Evolutionary conservation across 371 early-diverging fungal genomes (phyloP).

Genomic region (Massospora cicadina): DNA sequence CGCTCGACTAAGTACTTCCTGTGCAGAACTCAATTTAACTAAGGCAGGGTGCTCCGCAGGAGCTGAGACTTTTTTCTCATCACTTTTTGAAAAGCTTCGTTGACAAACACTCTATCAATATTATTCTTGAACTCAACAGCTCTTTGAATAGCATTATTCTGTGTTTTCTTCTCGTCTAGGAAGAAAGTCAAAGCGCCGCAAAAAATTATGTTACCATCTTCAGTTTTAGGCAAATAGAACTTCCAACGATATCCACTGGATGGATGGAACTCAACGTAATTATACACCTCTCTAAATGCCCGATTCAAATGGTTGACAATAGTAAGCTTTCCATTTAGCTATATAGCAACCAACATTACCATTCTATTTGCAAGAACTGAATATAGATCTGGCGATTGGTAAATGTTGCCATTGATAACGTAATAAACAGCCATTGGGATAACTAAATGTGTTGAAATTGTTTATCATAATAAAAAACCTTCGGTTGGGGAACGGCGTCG

Average conservation of each 20-base stretch:
- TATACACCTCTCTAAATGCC: constrained; percentile 45
- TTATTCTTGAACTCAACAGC: not conserved
- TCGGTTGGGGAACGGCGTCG: constrained; percentile 40
- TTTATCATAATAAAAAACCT: constrained; percentile 19
- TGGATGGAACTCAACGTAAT: constrained; percentile 50
- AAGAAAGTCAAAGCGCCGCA: not conserved
- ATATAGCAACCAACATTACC: constrained; percentile 23
- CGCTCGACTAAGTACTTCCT: not conserved
- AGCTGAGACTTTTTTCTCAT: not conserved
- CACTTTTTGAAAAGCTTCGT: not conserved
- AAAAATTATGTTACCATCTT: not conserved
- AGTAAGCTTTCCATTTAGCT: constrained; percentile 25
- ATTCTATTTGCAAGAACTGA: constrained; percentile 64
- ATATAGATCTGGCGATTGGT: constrained; percentile 73
- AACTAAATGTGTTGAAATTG: constrained; percentile 15
- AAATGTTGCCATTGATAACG: constrained; percentile 78
- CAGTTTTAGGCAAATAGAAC: constrained; percentile 4
- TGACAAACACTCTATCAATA: constrained; percentile 1
- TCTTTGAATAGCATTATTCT: not conserved
- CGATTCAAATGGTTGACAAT: constrained; percentile 45
- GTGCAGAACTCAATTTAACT: not conserved
- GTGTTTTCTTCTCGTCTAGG: not conserved
- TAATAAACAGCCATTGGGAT: constrained; percentile 65
- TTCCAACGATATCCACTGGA: constrained; percentile 63
- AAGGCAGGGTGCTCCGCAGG: not conserved